Evolutionary conservation across 441 rosid species (phyloP).

Genomic region (Capsella rubella): DNA sequence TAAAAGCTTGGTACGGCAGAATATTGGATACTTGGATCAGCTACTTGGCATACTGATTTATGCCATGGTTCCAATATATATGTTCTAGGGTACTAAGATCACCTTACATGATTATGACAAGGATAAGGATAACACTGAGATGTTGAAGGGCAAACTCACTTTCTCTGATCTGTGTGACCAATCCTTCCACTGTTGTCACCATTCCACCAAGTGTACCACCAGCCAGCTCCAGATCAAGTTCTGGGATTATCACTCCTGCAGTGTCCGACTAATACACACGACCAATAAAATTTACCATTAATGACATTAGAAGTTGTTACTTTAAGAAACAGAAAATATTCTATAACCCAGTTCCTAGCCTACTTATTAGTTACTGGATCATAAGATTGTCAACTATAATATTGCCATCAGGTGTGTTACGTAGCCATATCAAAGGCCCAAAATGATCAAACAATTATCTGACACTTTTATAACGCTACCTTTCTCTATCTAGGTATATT

Average conservation of each 20-base stretch:
- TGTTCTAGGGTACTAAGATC: not conserved
- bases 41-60: not conserved
- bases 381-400: not conserved
- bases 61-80: not conserved
- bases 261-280: constrained; percentile 80
- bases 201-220: constrained; percentile 95
- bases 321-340: not conserved
- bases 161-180: constrained; percentile 91
- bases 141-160: constrained; percentile 59
- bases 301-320: not conserved
- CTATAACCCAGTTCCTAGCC: not conserved
- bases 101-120: constrained; percentile 3
- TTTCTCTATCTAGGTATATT: not conserved
- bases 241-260: constrained; percentile 80
- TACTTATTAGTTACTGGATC: not conserved
- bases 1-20: not conserved
- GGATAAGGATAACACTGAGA: not conserved
- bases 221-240: constrained; percentile 88
- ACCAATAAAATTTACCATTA: constrained; percentile 1
- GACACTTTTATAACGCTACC: not conserved
- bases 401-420: constrained; percentile 11
- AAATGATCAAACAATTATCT: not conserved
- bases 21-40: not conserved
- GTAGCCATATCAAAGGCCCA: not conserved
- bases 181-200: constrained; percentile 97